Percentiles rank a stretch among this genome's conserved stretches.
Evolutionary conservation across 2,329 filamentous ascomycete genomes (phyloP).

Genomic region (Pseudohalonectria lignicola): DNA sequence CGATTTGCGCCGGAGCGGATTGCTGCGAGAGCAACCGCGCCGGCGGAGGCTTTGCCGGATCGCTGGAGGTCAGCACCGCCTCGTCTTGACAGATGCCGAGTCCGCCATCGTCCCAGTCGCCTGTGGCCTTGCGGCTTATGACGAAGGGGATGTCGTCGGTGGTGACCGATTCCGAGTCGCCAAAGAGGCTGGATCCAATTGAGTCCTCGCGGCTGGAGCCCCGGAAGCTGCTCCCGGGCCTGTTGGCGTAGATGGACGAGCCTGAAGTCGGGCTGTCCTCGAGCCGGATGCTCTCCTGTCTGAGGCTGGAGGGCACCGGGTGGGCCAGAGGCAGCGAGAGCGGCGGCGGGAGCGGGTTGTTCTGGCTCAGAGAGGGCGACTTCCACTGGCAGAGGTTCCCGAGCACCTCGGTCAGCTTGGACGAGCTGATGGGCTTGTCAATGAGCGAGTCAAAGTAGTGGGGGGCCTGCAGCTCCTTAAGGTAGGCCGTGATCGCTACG

Average conservation of each 20-base stretch:
- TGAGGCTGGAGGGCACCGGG: conserved; percentile 51
- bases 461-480: conserved; percentile 92
- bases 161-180: conserved; percentile 69
- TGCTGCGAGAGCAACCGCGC: conserved; percentile 47
- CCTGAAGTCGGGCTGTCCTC: conserved; percentile 81
- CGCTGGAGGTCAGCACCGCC: conserved; percentile 17
- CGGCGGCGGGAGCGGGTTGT: conserved; percentile 20
- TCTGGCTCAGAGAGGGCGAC: conserved; percentile 46
- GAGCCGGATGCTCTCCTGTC: conserved; percentile 48
- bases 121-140: conserved; percentile 59
- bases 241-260: conserved; percentile 58
- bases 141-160: conserved; percentile 70
- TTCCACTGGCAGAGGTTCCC: conserved; percentile 90
- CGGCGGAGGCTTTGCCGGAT: conserved; percentile 31
- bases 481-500: conserved; percentile 89
- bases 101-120: conserved; percentile 71
- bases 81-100: conserved; percentile 67
- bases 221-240: conserved; percentile 65
- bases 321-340: conserved; percentile 38
- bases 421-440: conserved; percentile 90
- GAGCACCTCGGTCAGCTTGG: conserved; percentile 81
- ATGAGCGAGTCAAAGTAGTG: conserved; percentile 95
- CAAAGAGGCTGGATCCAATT: conserved; percentile 77
- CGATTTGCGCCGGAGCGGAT: conserved; percentile 54
- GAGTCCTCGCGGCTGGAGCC: conserved; percentile 81